A percentile compares a stretch with the other conserved stretches of the same genome.
Evolutionary conservation across 1,284 basidiomycete genomes (phyloP).

Genomic region (Malassezia vespertilionis): DNA sequence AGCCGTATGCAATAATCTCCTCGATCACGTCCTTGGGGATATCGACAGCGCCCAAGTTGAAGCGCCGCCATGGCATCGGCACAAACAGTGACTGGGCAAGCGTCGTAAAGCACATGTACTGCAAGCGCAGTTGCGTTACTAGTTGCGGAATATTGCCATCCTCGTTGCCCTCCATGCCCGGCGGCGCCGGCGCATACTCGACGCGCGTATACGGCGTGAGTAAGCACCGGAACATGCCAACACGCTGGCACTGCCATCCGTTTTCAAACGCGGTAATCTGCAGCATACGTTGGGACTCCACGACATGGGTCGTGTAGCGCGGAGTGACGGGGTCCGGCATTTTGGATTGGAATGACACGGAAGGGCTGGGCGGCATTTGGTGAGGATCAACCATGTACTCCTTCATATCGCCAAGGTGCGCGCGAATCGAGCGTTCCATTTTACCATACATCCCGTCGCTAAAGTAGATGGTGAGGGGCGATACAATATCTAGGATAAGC

Average conservation of each 20-base stretch:
- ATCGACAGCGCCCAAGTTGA: not conserved
- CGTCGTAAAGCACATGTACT: slow-evolving; percentile 10
- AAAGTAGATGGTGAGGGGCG: not conserved
- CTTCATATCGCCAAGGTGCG: slow-evolving; percentile 6
- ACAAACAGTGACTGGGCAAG: slow-evolving; percentile 6
- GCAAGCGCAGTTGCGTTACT: slow-evolving; percentile 10
- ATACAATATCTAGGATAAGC: too few relatives aligned
- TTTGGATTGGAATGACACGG: not conserved
- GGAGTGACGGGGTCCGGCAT: slow-evolving; percentile 5
- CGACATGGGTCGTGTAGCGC: slow-evolving; percentile 12
- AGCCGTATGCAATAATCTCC: slow-evolving; percentile 10
- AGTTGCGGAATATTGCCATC: slow-evolving; percentile 1
- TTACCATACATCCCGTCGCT: slow-evolving; percentile 6
- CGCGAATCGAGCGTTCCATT: slow-evolving; percentile 5
- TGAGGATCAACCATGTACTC: slow-evolving; percentile 6
- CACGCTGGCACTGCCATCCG: slow-evolving; percentile 19
- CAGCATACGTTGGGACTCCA: slow-evolving; percentile 15
- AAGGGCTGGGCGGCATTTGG: slow-evolving; percentile 7
- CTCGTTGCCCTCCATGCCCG: not conserved
- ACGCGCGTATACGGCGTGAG: slow-evolving; percentile 12
- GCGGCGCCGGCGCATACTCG: slow-evolving; percentile 1
- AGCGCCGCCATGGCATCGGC: not conserved
- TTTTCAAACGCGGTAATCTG: slow-evolving; percentile 12
- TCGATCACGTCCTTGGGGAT: slow-evolving; percentile 6
- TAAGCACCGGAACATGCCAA: slow-evolving; percentile 10